Base-by-base conservation (phyloP, 208 protist genomes). In the Leishmania amazonensis region DNA sequence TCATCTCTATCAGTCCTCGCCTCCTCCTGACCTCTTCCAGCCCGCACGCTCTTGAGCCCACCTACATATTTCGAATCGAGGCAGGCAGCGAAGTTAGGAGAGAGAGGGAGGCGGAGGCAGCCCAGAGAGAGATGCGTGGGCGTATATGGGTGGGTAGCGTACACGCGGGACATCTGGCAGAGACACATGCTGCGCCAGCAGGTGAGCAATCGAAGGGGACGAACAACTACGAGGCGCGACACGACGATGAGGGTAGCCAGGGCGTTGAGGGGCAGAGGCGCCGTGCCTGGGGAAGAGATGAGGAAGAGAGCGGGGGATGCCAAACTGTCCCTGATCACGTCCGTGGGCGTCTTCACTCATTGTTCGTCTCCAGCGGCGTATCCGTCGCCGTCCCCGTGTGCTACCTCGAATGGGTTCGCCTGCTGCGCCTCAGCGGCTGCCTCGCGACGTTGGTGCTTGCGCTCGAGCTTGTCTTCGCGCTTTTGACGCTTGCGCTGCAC, bases 391-490 rank as follows among this genome's bases (percentile, higher is more conserved):
- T 87, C 89, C 42, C 77, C 89, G 17, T 78, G 62, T 2, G 87
- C 88, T 45, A 96, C 88, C 83, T 97, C 93, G 40, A 97, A 91
- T 40, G 95, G 93, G 81, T 96, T 85, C 67, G 86, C 86, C 24
- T 82, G 83, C 80, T 97, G 95, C 47, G 90, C 81, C 78, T 87
- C 86, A 76, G 87, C 84, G 3, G 92, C 91, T 73, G 84, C 82
- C 70, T 94, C 93, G 21, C 89, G 85, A 21, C 93, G 92, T 77
- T 90, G 78, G 17, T 89, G 91, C 84, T 97, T 97, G 42, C 73
- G 76, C 78, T 89, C 87, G 13, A 91, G 71, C 77, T 89, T 89
- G 31, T 95, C 93, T 40, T 95, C 92, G 68, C 77, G 74, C 68
- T 72, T 62, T 58, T 83, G 65, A 38, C 87, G 71, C 78, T 97